Evolutionary conservation across 2,329 filamentous ascomycete species (phyloP), one percentile per base, ranked within the genome.

Genomic region (Botrytis deweyae): DNA sequence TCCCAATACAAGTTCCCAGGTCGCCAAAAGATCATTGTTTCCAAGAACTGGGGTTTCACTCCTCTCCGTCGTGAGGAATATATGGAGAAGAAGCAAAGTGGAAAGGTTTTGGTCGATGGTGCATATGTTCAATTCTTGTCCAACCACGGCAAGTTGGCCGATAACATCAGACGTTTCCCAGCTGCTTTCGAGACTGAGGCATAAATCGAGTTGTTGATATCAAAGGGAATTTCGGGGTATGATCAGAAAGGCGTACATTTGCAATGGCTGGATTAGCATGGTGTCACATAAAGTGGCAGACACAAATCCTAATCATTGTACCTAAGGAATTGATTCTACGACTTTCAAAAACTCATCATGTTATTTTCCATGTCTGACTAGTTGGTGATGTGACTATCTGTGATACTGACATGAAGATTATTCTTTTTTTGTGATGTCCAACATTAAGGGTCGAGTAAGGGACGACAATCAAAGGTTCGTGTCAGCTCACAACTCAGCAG

Each of bases 41-140:
- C 93, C 90, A 99, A 98, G 94, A 99, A 99, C 92, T 99, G 96
- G 96, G 96, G 96, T 81, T 99, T 99, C 93, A 99, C 96, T 78
- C 95, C 95, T 84, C 93, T 99, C 82, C 92, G 94, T 83, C 95
- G 96, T 82, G 96, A 98, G 81, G 96, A 99, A 86, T 99, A 98
- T 89, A 88, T 97, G 84, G 90, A 94, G 86, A 93, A 95, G 89
- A 97, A 97, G 91, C 89, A 94, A 84, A 92, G 92, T 83, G 96
- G 96, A 84, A 92, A 91, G 84, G 92, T 99, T 87, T 93, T 95
- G 90, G 92, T 97, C 81, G 96, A 99, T 82, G 96, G 96, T 91
- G 96, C 96, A 82, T 99, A 99, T 88, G 96, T 99, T 81, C 94
- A 99, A 90, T 99, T 99, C 93, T 91, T 98, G 82, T 89, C 90